Evolutionary conservation across 495 filamentous ascomycete species (phyloP).

Genomic region (Penicillium salamii): DNA sequence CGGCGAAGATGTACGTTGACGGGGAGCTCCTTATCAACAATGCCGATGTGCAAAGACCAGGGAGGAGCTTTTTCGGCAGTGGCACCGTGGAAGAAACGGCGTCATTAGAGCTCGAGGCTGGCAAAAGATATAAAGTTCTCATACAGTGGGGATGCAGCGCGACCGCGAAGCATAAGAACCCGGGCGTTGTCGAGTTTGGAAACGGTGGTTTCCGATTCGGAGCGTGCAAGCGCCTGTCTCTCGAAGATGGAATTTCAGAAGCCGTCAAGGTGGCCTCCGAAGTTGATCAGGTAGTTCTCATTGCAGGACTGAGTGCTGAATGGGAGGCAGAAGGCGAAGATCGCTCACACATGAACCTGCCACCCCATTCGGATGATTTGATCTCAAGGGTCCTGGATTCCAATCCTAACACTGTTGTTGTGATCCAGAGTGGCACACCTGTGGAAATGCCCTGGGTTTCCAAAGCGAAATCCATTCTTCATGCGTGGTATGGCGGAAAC

Average conservation of each 20-base stretch:
- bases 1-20: slow-evolving; percentile 64
- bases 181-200: slow-evolving; percentile 21
- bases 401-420: slow-evolving; percentile 67
- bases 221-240: slow-evolving; percentile 59
- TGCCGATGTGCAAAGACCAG: slow-evolving; percentile 50
- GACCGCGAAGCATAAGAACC: slow-evolving; percentile 47
- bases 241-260: slow-evolving; percentile 57
- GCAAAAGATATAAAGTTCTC: slow-evolving; percentile 53
- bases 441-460: slow-evolving; percentile 78
- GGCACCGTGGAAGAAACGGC: slow-evolving; percentile 58
- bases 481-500: slow-evolving; percentile 66
- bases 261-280: slow-evolving; percentile 58
- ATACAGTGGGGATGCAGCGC: slow-evolving; percentile 60
- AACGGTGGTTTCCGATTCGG: slow-evolving; percentile 56
- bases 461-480: slow-evolving; percentile 59
- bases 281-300: slow-evolving; percentile 67
- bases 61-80: slow-evolving; percentile 54
- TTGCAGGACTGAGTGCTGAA: slow-evolving; percentile 73
- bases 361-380: slow-evolving; percentile 68
- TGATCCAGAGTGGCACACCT: slow-evolving; percentile 76
- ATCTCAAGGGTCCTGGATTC: slow-evolving; percentile 62
- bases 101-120: slow-evolving; percentile 47
- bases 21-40: slow-evolving; percentile 66
- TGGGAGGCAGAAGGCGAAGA: slow-evolving; percentile 87
- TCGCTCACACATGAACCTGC: slow-evolving; percentile 69